Evolutionary conservation across 2,329 filamentous ascomycete species (phyloP).

Genomic region (Aureobasidium leucospermi): DNA sequence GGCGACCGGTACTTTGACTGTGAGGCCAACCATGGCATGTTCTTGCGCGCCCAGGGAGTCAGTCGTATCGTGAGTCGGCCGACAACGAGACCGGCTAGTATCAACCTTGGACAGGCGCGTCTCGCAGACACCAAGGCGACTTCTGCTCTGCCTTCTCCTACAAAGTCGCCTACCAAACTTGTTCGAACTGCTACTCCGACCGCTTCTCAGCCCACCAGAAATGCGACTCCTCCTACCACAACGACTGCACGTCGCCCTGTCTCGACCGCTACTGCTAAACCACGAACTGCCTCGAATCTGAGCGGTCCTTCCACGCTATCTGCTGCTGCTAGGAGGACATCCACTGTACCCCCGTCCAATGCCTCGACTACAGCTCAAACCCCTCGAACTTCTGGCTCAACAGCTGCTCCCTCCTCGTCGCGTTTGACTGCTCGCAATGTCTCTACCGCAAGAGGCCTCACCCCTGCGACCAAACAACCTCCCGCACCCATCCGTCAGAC

Average conservation of each 20-base stretch:
- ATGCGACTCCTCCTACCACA: slow-evolving; percentile 30
- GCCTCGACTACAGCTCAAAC: slow-evolving; percentile 37
- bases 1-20: slow-evolving; percentile 87
- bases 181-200: slow-evolving; percentile 54
- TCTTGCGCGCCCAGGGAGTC: slow-evolving; percentile 67
- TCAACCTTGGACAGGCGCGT: neutral
- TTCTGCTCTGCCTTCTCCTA: slow-evolving; percentile 38
- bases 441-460: neutral
- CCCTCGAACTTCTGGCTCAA: slow-evolving; percentile 41
- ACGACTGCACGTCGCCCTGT: slow-evolving; percentile 23
- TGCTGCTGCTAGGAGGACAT: slow-evolving; percentile 23
- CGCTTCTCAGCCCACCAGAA: slow-evolving; percentile 27
- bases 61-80: slow-evolving; percentile 36
- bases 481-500: neutral
- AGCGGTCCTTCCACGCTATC: slow-evolving; percentile 44
- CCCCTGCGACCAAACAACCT: neutral
- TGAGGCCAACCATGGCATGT: slow-evolving; percentile 65
- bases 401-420: slow-evolving; percentile 5
- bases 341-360: slow-evolving; percentile 21
- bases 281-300: slow-evolving; percentile 35
- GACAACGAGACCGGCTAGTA: neutral
- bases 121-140: neutral
- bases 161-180: slow-evolving; percentile 74
- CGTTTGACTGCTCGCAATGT: slow-evolving; percentile 35
- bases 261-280: slow-evolving; percentile 39